phyloP scores from a whole-genome alignment of 2,329 filamentous ascomycete genomes.

The Arthrobotrys pseudoclavata region DNA sequence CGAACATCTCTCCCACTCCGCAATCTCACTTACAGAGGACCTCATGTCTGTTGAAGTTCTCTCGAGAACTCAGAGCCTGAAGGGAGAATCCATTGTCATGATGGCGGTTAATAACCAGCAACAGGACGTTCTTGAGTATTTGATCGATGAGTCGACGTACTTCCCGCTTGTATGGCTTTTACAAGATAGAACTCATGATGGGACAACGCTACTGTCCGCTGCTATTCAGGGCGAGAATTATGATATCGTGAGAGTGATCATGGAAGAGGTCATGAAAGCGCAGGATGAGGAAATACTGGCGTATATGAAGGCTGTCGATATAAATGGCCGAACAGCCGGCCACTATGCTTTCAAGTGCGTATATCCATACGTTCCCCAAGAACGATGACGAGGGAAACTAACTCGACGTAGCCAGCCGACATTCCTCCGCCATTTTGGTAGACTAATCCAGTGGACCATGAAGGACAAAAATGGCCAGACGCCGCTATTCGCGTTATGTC shows the following conservation, averaged over 20 bases:
- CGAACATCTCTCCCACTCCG: constrained; percentile 56
- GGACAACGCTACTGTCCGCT: constrained; percentile 88
- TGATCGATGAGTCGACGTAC: constrained; percentile 81
- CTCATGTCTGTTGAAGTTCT: constrained; percentile 66
- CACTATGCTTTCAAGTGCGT: constrained; percentile 88
- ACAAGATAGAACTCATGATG: constrained; percentile 88
- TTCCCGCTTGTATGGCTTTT: constrained; percentile 80
- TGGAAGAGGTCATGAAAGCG: constrained; percentile 69
- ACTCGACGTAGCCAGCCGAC: constrained; percentile 73
- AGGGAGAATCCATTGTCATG: constrained; percentile 88
- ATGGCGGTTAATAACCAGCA: constrained; percentile 84
- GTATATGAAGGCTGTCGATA: constrained; percentile 83
- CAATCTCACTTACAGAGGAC: constrained; percentile 49
- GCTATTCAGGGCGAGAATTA: constrained; percentile 86
- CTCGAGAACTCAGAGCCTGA: constrained; percentile 72
- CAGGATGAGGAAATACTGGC: constrained; percentile 58
- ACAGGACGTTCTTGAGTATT: constrained; percentile 79
- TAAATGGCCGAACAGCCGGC: constrained; percentile 87
- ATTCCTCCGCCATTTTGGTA: constrained; percentile 82
- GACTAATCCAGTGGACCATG: constrained; percentile 85
- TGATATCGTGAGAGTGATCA: constrained; percentile 80
- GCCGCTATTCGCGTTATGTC: constrained; percentile 93
- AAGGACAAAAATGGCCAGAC: constrained; percentile 97
- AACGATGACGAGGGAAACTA: constrained; percentile 12
- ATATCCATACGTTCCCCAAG: background rate